Evolutionary conservation across 2,329 filamentous ascomycete species (phyloP), one percentile per base, ranked within the genome.

Genomic region (Epichloe sibirici): DNA sequence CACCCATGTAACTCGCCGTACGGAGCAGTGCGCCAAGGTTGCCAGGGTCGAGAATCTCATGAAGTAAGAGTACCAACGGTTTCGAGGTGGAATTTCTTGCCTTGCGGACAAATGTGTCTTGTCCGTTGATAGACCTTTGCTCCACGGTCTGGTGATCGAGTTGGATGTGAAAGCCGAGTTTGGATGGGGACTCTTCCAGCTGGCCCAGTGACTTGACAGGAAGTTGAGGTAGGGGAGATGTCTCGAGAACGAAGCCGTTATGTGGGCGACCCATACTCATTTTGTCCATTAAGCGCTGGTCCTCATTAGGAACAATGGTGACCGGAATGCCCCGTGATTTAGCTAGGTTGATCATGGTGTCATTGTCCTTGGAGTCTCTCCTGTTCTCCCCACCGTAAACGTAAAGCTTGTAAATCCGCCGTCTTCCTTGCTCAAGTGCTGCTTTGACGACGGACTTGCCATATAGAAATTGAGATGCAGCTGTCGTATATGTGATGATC

Each of bases 1-100:
- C 85, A 23, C 91, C 91, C n/a, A 97, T 79, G 66, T 93, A 97
- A 62, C 88, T 86, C 2, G 90, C 89, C 5, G 88, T 88, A 38
- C 93, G 86, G 44, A 97, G 76, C 55, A 97, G 91, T 23, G 84
- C 89, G 43, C 93, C 93, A 1, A 97, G 73, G 63, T 98, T 98
- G 28, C 88, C 90, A 0, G 90, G 86, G 62, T 98, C 91, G 9
- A 89, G 71, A 39, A 94, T 83, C 51, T 85, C 79, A 59, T 93
- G 85, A 2, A 93, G 72, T 35, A 91, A 70, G 2, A 94, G 71
- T 8, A 94, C 74, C 34, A 94, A 74, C 0, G 88, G 88, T 49
- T 83, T 79, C 52, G 71, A 74, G 12, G 62, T 62, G 13, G 63
- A 55, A 31, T 61, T 58, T 54, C 58, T 65, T 13, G 61, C 58